Base-by-base conservation (phyloP, 176 grass and related monocot genomes). In the Poa pratensis region DNA sequence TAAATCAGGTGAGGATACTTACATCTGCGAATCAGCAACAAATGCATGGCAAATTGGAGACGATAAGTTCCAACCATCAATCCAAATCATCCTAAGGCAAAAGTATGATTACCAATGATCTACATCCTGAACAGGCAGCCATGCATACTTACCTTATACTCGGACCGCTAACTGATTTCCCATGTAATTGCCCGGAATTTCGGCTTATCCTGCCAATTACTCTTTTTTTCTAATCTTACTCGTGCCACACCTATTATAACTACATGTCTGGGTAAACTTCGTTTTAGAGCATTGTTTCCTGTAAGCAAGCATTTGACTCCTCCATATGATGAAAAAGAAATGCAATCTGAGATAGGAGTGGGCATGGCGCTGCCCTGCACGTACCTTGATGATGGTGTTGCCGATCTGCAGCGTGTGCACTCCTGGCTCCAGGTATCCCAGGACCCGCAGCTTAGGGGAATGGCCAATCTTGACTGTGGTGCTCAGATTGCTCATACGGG, bases 401-500 rank as follows among this genome's bases (percentile, higher is more conserved):
- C 60, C 60, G 60, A 64, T 64, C 26, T 64, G 13, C 60, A 64
- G 60, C 24, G 28, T 6, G 26, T 64, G 60, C 60, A 30, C 26
- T 64, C 60, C 60, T 30, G 60, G 60, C 60, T 64, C 60, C 60
- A 64, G 26, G 26, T 64, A 64, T 64, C 60, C 60, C 60, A 64
- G 26, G 13, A 64, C 60, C 15, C 60, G 60, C 26, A 64, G 60
- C 60, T 64, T 64, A 30, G 60, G 26, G 26, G 6, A 78, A 5
- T 66, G 26, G 16, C 43, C 40, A 63, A 87, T 81, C 85, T 82
- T 87, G 17, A 87, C 18, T 15, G 30, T 40, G 5, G 37, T 73
- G 32, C 17, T 20, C 12, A 60, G 10, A 2, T 14, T 20, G 6
- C 5, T 52, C 46, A 48, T 2, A 3, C 46, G 12, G 5, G 6